A percentile compares a stretch with the other conserved stretches of the same genome.
Conservation (phyloP, 495 filamentous ascomycete genomes). For the Hypoxylon lienhwacheense region DNA sequence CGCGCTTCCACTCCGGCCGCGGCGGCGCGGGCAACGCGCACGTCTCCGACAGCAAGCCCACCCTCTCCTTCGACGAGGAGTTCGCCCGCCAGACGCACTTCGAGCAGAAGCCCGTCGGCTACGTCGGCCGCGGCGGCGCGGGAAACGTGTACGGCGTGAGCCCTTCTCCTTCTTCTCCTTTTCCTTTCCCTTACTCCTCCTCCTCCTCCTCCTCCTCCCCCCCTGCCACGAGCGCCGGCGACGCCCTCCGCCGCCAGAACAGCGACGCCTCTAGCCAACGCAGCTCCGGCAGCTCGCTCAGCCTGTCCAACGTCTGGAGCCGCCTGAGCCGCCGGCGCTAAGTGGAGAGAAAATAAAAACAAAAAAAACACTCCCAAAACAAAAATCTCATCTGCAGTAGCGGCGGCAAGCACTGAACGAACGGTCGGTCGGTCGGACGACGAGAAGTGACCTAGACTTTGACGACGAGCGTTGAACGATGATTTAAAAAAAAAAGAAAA, state of each 20-base stretch:
- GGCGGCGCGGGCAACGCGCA: slow-evolving; percentile 91
- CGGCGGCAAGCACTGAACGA: too few species aligned
- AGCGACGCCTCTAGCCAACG: slow-evolving; percentile 35
- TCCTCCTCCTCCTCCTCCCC: too few species aligned
- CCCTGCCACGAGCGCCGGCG: slow-evolving; percentile 22
- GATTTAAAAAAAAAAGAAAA: too few species aligned
- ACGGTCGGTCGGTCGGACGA: too few species aligned
- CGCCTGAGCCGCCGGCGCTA: slow-evolving; percentile 26
- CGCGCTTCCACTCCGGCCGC: slow-evolving; percentile 75
- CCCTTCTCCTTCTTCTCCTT: too few species aligned
- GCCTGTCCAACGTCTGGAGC: slow-evolving; percentile 34
- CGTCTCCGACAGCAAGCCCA: slow-evolving; percentile 61
- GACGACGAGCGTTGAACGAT: too few species aligned
- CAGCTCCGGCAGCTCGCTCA: slow-evolving; percentile 39
- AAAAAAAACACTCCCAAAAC: too few species aligned
- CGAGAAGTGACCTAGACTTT: too few species aligned
- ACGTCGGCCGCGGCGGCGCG: slow-evolving; percentile 86
- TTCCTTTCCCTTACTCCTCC: too few species aligned
- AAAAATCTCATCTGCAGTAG: too few species aligned
- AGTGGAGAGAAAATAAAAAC: neutral
- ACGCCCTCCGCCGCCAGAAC: slow-evolving; percentile 10
- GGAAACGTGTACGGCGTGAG: slow-evolving; percentile 73
- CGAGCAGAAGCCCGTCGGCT: slow-evolving; percentile 60
- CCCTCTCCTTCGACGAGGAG: slow-evolving; percentile 93
- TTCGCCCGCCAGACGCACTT: slow-evolving; percentile 64